Evolutionary conservation across 768 basidiomycete genomes (phyloP), one percentile per base, ranked within the genome.

Genomic region (Lactarius trivialis): DNA sequence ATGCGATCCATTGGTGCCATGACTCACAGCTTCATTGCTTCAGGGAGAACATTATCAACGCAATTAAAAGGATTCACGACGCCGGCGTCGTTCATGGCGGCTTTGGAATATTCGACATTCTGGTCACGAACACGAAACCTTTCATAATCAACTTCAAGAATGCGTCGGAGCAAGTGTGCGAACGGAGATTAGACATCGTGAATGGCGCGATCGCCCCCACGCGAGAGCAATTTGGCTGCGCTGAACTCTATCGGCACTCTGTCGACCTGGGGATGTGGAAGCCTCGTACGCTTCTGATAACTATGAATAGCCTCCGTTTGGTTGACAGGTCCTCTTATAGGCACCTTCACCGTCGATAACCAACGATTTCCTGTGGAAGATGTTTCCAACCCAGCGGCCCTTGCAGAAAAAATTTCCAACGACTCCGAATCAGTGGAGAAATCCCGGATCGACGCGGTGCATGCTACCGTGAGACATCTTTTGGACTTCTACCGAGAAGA

Each of bases 141-240:
- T 62, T 57, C 41, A 39, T 62, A 28, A 56, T 62, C 61, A 57
- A 62, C 33, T 62, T 57, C 41, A 62, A 62, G 51, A 52, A 43
- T 6, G 49, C 61, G 1, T 57, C 56, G 1, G 61, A 57, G 41
- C 57, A 57, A 9, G 39, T 37, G 17, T 62, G 55, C 19, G 61
- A 52, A 52, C 49, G 61, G 32, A 52, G 30, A 34, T 1, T 57
- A 24, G 61, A 57, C 26, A 53, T 62, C 39, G 50, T 57, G 24
- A 33, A 57, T 17, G 61, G 56, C 17, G 55, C 55, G 4, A 61
- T 56, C 12, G 21, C 55, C 9, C 60, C 60, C 7, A 34, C 5
- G 33, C 61, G 61, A 24, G 61, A 62, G 50, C 61, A 52, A 32
- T 62, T 62, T 37, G 56, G 56, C 15, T 56, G 61, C 33, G 32